Base-by-base conservation (phyloP, 768 basidiomycete species). In the Suillus paluster region DNA sequence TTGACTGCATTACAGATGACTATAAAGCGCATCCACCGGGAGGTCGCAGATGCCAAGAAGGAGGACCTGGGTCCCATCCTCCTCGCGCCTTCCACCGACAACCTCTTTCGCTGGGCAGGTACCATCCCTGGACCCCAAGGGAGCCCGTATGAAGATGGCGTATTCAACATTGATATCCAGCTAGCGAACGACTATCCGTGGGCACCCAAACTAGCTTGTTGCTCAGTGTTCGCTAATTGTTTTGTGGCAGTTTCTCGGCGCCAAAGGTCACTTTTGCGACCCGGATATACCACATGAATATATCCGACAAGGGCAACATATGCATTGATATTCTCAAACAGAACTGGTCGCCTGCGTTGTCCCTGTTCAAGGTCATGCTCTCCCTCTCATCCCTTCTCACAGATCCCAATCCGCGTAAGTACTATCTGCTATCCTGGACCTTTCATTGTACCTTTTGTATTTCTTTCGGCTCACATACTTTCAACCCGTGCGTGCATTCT, bases 281-380 rank as follows among this genome's bases (percentile, higher is more conserved):
- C 0, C 80, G 88, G 68, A 92, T 94, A 71, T 94, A 94, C 68
- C 92, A 95, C 69, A 92, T 94, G 91, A 94, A 95, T 63, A 92
- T 92, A 49, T 89, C 88, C 56, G 90, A 92, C 61, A 83, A 84
- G 57, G 92, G 91, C 46, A 83, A 81, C 66, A 89, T 94, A 58
- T 94, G 92, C 70, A 91, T 95, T 66, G 92, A 97, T 76, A 94
- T 97, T 56, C 84, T 98, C 62, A 97, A 98, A 78, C 84, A 87
- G 70, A 91, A 93, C 69, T 98, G 95, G 95, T 95, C 93, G 1
- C 95, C 95, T 8, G 95, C 95, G 2, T 77, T 98, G 23, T 96
- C 94, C 3, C 80, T 98, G 53, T 95, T 92, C 82, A 97, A 98
- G 80, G 92, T 97, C 70, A 89, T 98, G 76, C 85, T 98, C 21